Conservation (phyloP, 306 rosid species). For the Dryas drummondii region DNA sequence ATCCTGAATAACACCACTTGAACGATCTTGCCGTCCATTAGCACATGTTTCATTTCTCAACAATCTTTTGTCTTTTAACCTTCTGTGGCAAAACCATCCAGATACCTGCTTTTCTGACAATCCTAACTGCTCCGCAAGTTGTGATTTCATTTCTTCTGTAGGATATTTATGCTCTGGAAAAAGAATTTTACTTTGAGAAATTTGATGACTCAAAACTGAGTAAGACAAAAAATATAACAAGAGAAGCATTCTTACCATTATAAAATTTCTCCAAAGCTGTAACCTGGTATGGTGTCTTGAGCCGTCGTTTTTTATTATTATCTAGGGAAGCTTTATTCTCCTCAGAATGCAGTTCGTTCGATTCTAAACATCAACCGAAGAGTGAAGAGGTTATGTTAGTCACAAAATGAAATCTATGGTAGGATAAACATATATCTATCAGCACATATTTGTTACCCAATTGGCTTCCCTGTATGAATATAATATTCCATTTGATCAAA, state of each 20-base stretch:
- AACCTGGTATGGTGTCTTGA: slow-evolving; percentile 83
- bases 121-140: slow-evolving; percentile 66
- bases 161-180: slow-evolving; percentile 88
- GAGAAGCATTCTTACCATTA: slow-evolving; percentile 52
- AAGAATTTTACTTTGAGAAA: slow-evolving; percentile 17
- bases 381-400: not conserved
- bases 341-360: slow-evolving; percentile 62
- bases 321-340: slow-evolving; percentile 66
- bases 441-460: not conserved
- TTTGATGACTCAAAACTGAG: slow-evolving; percentile 10
- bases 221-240: slow-evolving; percentile 13
- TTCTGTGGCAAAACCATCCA: slow-evolving; percentile 99
- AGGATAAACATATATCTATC: not conserved
- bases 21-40: slow-evolving; percentile 88
- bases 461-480: not conserved
- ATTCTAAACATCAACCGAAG: slow-evolving; percentile 53
- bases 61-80: slow-evolving; percentile 86
- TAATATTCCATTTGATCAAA: not conserved
- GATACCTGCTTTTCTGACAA: slow-evolving; percentile 94
- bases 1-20: slow-evolving; percentile 85
- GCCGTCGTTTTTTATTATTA: slow-evolving; percentile 73
- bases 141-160: slow-evolving; percentile 76
- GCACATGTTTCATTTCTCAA: slow-evolving; percentile 54
- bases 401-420: not conserved
- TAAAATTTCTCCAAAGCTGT: slow-evolving; percentile 80